Conservation (phyloP, 106 monocot genomes). For the Dioscorea dumetorum region DNA sequence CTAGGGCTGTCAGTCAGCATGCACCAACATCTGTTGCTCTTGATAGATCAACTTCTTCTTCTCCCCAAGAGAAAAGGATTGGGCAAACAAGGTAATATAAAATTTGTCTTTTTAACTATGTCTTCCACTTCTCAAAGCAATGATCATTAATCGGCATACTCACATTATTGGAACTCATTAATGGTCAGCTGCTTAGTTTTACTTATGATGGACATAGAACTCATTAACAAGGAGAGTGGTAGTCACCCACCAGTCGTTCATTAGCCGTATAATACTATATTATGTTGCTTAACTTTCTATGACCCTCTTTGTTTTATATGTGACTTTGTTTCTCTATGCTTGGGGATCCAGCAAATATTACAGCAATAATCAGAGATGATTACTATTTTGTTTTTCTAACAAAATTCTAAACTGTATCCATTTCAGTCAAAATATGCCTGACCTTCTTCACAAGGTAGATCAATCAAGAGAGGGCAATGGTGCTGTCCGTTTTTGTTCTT, state of each 20-base stretch:
- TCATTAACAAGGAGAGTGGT: too few species aligned
- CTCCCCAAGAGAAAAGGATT: slow-evolving; percentile 22
- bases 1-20: slow-evolving; percentile 17
- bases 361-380: too few species aligned
- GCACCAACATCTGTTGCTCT: slow-evolving; percentile 14
- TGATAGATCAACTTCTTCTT: slow-evolving; percentile 29
- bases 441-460: slow-evolving; percentile 82
- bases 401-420: slow-evolving; percentile 4
- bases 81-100: slow-evolving; percentile 42
- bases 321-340: too few species aligned
- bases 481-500: slow-evolving; percentile 12
- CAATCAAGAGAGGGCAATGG: slow-evolving; percentile 35
- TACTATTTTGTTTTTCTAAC: slow-evolving; percentile 4
- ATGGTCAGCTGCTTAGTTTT: too few species aligned
- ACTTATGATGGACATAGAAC: too few species aligned
- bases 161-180: too few species aligned
- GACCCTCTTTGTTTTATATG: too few species aligned
- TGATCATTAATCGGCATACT: too few species aligned
- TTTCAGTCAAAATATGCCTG: slow-evolving; percentile 86
- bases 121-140: background rate
- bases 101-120: background rate
- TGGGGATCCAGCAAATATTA: too few species aligned
- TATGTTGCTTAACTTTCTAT: too few species aligned
- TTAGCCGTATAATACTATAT: too few species aligned
- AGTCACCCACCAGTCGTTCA: too few species aligned